Conservation (phyloP, 257 asterid genomes). For the Nemophila menziesii region DNA sequence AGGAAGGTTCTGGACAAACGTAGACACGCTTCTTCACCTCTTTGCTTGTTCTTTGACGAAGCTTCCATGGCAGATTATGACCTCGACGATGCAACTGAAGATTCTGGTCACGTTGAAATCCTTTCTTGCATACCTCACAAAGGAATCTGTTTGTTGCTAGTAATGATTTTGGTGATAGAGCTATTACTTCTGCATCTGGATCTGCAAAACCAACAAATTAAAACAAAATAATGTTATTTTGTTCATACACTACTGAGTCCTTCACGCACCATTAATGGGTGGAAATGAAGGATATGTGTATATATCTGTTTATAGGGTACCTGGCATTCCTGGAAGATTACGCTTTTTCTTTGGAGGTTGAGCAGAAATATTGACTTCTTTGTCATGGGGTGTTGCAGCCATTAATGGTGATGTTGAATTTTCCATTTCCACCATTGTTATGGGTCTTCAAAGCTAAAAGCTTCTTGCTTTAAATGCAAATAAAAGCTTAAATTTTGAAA, state of each 20-base stretch:
- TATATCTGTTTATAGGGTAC: no score
- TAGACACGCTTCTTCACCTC: constrained; percentile 63
- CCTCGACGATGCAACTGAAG: constrained; percentile 87
- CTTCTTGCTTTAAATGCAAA: neutral
- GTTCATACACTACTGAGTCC: no score
- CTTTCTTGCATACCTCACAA: constrained; percentile 90
- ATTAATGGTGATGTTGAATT: neutral
- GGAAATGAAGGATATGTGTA: no score
- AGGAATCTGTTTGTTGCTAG: constrained; percentile 75
- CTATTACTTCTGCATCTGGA: constrained; percentile 88
- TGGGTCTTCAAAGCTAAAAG: neutral
- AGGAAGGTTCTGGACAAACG: constrained; percentile 63
- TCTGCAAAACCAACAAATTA: constrained; percentile 21
- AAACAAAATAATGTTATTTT: neutral
- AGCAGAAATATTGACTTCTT: constrained; percentile 20
- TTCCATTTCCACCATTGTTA: neutral
- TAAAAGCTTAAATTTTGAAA: neutral
- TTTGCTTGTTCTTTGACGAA: constrained; percentile 49
- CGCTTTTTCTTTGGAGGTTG: constrained; percentile 51
- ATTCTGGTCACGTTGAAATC: constrained; percentile 90
- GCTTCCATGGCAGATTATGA: constrained; percentile 94
- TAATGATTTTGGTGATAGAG: constrained; percentile 60
- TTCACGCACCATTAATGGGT: no score
- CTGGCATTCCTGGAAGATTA: constrained; percentile 94
- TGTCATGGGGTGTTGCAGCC: neutral